These are phyloP conservation scores for Apiospora hydei DNA, from an alignment of 2,329 filamentous ascomycete species.

Conservation along the genomic window DNA sequence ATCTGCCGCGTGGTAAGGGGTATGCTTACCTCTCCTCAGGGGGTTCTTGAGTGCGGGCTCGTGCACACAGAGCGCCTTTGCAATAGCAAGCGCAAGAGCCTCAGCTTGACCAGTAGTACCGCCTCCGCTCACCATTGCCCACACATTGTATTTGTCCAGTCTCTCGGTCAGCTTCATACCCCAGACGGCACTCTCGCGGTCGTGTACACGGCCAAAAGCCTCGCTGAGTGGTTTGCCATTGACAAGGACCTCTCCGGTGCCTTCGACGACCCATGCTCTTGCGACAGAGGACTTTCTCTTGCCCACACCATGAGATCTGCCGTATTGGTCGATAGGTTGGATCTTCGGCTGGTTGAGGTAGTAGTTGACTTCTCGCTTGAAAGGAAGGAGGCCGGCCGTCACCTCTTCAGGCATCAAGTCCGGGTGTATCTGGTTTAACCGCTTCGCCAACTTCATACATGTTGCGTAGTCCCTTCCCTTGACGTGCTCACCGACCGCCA, in stretches of 20 bases:
- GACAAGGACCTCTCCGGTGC: constrained; percentile 86
- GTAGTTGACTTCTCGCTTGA: constrained; percentile 78
- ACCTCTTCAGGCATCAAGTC: constrained; percentile 77
- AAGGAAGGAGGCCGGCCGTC: constrained; percentile 67
- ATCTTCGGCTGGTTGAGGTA: constrained; percentile 69
- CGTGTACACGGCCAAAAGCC: constrained; percentile 86
- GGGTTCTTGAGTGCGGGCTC: constrained; percentile 91
- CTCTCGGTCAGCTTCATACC: constrained; percentile 82
- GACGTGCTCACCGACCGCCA: constrained; percentile 73
- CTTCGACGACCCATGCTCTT: constrained; percentile 88
- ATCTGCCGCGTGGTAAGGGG: neutral
- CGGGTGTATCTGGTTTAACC: constrained; percentile 86
- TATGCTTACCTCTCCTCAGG: constrained; percentile 78
- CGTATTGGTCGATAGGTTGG: constrained; percentile 75
- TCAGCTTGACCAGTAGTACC: constrained; percentile 96
- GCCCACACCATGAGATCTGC: constrained; percentile 81
- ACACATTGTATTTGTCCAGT: constrained; percentile 96
- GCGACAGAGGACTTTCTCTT: constrained; percentile 88
- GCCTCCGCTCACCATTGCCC: constrained; percentile 83
- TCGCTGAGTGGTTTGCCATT: constrained; percentile 88
- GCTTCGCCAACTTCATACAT: constrained; percentile 77
- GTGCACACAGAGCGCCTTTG: constrained; percentile 86
- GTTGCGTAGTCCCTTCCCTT: constrained; percentile 80
- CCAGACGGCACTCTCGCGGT: constrained; percentile 94
- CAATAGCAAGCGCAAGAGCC: constrained; percentile 87